phyloP scores from a whole-genome alignment of 768 basidiomycete species.

The Lactarius evosmus region DNA sequence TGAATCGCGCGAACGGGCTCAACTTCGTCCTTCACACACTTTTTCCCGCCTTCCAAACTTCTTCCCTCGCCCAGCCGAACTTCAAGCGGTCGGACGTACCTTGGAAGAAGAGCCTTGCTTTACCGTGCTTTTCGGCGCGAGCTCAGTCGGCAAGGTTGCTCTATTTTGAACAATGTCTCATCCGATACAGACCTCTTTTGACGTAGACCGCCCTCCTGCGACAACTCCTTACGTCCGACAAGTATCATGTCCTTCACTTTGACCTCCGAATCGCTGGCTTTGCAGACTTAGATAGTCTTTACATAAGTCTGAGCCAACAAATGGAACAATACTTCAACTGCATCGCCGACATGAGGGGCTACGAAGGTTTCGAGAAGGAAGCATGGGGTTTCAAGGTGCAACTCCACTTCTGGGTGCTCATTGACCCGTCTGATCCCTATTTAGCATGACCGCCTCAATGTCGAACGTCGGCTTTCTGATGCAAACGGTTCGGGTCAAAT shows the following conservation, averaged over 20 bases:
- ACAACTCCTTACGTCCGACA: slow-evolving; percentile 64
- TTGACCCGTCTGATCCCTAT: slow-evolving; percentile 16
- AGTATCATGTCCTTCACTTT: slow-evolving; percentile 79
- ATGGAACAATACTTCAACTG: slow-evolving; percentile 79
- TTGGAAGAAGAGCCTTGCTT: slow-evolving; percentile 73
- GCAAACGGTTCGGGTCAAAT: slow-evolving; percentile 45
- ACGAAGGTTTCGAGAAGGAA: slow-evolving; percentile 70
- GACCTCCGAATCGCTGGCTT: slow-evolving; percentile 83
- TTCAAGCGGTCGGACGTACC: slow-evolving; percentile 59
- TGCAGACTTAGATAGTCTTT: slow-evolving; percentile 74
- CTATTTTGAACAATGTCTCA: neutral
- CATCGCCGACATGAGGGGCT: slow-evolving; percentile 57
- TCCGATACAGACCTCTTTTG: slow-evolving; percentile 1
- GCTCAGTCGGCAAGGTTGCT: slow-evolving; percentile 72
- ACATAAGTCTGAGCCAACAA: slow-evolving; percentile 71
- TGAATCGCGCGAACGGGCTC: slow-evolving; percentile 62
- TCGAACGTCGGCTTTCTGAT: slow-evolving; percentile 60
- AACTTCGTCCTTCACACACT: slow-evolving; percentile 69
- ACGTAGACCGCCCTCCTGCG: slow-evolving; percentile 70
- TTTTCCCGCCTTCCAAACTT: slow-evolving; percentile 76
- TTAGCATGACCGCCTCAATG: slow-evolving; percentile 72
- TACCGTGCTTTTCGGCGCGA: slow-evolving; percentile 76
- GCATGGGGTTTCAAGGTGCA: slow-evolving; percentile 75
- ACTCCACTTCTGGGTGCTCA: slow-evolving; percentile 5
- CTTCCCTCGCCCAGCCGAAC: slow-evolving; percentile 64